Conservation (phyloP, 306 rosid genomes). For the Castanea sativa region DNA sequence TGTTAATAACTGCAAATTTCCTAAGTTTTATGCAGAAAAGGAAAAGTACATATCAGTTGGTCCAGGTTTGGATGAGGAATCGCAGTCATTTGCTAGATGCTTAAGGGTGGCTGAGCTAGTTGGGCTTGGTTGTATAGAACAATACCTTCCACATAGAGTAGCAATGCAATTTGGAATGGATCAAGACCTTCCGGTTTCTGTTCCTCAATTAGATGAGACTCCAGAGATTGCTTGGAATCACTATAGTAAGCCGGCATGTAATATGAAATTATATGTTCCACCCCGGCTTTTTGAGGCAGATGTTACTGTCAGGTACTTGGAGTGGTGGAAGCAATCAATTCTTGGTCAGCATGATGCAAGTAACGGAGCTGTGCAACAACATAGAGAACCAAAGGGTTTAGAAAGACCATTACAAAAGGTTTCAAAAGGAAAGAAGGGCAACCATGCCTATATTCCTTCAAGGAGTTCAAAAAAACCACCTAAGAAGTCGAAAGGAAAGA, state of each 20-base stretch:
- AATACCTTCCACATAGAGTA: conserved; percentile 51
- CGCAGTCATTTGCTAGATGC: conserved; percentile 26
- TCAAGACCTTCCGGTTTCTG: conserved; percentile 45
- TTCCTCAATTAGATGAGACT: not conserved
- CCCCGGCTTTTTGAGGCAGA: conserved; percentile 30
- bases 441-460: no score
- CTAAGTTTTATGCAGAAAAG: conserved; percentile 24
- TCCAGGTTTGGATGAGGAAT: not conserved
- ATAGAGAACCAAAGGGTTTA: no score
- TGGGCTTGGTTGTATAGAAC: conserved; percentile 34
- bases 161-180: conserved; percentile 63
- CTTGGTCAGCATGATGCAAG: not conserved
- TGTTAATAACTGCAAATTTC: conserved; percentile 5
- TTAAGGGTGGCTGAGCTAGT: conserved; percentile 35
- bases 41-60: conserved; percentile 22
- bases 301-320: no score
- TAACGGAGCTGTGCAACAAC: not conserved
- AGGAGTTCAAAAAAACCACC: no score
- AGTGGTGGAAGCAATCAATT: not conserved
- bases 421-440: no score
- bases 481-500: no score
- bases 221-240: conserved; percentile 29
- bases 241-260: conserved; percentile 15
- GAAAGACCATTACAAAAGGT: no score
- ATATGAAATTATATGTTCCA: conserved; percentile 29